Percentiles rank a stretch among this genome's conserved stretches.
Conservation (phyloP, 306 rosid genomes). For the Malus sylvestris region DNA sequence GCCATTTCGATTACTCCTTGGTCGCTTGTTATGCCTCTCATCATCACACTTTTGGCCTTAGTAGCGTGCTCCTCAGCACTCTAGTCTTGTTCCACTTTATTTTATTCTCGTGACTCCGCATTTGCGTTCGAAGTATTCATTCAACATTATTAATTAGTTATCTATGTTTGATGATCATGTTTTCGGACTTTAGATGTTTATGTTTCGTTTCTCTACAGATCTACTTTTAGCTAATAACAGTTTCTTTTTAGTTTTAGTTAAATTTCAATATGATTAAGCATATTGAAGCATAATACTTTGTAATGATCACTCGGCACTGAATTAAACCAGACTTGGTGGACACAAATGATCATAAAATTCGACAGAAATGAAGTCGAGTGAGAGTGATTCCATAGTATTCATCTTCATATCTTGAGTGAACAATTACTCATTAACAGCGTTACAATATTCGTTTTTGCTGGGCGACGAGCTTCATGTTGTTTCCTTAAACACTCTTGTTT, state of each 20-base stretch:
- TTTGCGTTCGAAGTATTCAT: neutral
- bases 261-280: neutral
- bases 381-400: neutral
- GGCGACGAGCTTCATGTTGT: too few species aligned
- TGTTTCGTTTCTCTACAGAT: neutral
- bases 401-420: neutral
- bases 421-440: too few species aligned
- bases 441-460: too few species aligned
- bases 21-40: slow-evolving; percentile 17
- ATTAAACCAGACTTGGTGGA: too few species aligned
- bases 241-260: neutral
- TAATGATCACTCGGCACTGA: too few species aligned
- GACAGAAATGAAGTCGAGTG: neutral
- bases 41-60: slow-evolving; percentile 16
- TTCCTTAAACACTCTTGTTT: too few species aligned
- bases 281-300: neutral
- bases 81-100: neutral
- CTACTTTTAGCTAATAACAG: neutral
- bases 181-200: neutral
- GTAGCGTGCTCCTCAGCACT: neutral
- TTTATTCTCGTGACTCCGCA: neutral
- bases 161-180: neutral
- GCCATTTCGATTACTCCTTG: slow-evolving; percentile 7
- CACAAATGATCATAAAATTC: neutral
- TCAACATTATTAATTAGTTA: neutral